Evolutionary conservation across 768 basidiomycete species (phyloP), one percentile per base, ranked within the genome.

Genomic region (Naganishia friedmannii): DNA sequence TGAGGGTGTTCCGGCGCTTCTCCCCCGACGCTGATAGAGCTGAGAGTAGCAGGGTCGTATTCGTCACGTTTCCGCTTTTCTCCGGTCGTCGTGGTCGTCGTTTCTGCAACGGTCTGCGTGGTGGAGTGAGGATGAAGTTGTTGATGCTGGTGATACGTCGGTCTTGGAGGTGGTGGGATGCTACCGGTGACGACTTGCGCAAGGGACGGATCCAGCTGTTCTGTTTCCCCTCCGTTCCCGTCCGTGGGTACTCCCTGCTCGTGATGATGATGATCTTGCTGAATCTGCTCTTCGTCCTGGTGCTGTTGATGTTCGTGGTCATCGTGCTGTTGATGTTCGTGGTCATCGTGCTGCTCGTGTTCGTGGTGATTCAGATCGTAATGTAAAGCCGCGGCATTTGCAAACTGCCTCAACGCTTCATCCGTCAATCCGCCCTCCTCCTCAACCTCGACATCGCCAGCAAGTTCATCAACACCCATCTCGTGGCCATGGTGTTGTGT

Each of bases 361-460:
- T 45, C 37, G 2, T 34, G 34, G 39, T 45, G 26, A 28, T 45
- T 42, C 4, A 63, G 39, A 21, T 63, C 42, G 28, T 42, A 63
- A 45, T 63, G 60, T 34, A 63, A 46, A 19, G 60, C 60, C n/a
- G 60, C 60, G 23, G 60, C 60, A 63, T 63, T 63, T 23, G 60
- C 60, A 63, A 63, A 63, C 60, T 63, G 60, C 39, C 60, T n/a
- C 39, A 63, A n/a, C 15, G 60, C 60, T 34, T 63, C 60, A 28
- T 63, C 60, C 23, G 60, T 63, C 39, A 63, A 29, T 12, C 39
- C 37, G 21, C 34, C 31, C 9, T 37, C 39, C 9, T 58, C 57
- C 31, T n/a, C 34, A 19, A 10, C 34, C 2, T n/a, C 53, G 3
- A 5, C 32, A 21, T 31, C 57, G n/a, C 26, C 57, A 6, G 21